These are phyloP conservation scores for Tricholomella constricta DNA, from an alignment of 768 basidiomycete species.

Conservation along the genomic window DNA sequence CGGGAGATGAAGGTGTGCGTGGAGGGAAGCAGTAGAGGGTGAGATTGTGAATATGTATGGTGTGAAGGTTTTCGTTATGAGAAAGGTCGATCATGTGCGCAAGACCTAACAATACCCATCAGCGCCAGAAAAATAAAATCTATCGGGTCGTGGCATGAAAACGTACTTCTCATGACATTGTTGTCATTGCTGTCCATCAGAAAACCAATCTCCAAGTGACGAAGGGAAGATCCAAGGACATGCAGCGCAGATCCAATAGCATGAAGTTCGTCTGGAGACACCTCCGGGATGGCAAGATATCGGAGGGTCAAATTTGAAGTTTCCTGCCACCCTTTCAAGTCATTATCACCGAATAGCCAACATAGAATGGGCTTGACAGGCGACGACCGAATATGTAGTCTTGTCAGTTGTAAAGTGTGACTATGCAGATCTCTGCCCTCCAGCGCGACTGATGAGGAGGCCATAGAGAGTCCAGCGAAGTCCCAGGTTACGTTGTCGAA, in stretches of 20 bases:
- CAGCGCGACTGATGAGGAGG: slow-evolving; percentile 18
- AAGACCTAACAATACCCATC: slow-evolving; percentile 14
- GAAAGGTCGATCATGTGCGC: slow-evolving; percentile 25
- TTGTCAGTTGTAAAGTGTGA: slow-evolving; percentile 29
- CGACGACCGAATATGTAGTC: slow-evolving; percentile 35
- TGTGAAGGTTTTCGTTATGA: slow-evolving; percentile 25
- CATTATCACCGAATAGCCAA: slow-evolving; percentile 29
- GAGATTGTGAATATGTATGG: slow-evolving; percentile 30
- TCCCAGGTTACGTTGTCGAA: slow-evolving; percentile 52
- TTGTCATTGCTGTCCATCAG: slow-evolving; percentile 20
- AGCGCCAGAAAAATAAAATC: neutral
- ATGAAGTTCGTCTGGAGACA: slow-evolving; percentile 30
- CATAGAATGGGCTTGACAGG: slow-evolving; percentile 25
- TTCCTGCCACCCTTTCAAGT: slow-evolving; percentile 3
- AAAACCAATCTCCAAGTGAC: slow-evolving; percentile 33
- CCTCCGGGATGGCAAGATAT: slow-evolving; percentile 28
- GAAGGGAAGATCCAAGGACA: slow-evolving; percentile 27
- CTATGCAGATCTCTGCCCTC: no score
- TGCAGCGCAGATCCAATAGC: slow-evolving; percentile 22
- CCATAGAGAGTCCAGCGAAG: slow-evolving; percentile 30
- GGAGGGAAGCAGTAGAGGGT: slow-evolving; percentile 35
- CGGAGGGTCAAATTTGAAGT: slow-evolving; percentile 19
- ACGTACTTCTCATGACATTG: slow-evolving; percentile 2
- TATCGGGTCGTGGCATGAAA: neutral
- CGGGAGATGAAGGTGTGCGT: neutral